Percentiles rank a stretch among this genome's conserved stretches.
Evolutionary conservation across 768 basidiomycete genomes (phyloP).

Genomic region (Auricularia sp.): DNA sequence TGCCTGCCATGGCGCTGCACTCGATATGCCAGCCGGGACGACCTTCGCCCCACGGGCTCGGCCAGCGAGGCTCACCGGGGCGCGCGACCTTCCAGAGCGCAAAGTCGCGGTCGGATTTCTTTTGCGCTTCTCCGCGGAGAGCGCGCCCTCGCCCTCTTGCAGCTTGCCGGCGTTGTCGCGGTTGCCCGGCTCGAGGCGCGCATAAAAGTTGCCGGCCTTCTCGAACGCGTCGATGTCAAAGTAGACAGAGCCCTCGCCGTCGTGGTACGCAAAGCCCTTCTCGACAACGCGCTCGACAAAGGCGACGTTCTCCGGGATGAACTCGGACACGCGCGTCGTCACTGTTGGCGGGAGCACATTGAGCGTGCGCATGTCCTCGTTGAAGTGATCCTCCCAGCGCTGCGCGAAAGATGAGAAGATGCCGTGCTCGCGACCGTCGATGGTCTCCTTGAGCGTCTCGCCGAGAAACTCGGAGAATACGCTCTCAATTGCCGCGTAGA

Average conservation of each 20-base stretch:
- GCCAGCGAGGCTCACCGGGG: slow-evolving; percentile 94
- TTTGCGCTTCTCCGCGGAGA: not conserved
- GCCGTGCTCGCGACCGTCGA: not conserved
- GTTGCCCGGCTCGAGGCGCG: slow-evolving; percentile 92
- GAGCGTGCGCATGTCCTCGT: slow-evolving; percentile 85
- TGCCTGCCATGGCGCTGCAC: slow-evolving; percentile 96
- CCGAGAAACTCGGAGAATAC: slow-evolving; percentile 17
- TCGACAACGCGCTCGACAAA: slow-evolving; percentile 79
- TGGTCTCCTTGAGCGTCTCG: slow-evolving; percentile 9
- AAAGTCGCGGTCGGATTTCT: slow-evolving; percentile 60
- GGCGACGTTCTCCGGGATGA: slow-evolving; percentile 85
- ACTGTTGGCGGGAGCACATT: slow-evolving; percentile 81
- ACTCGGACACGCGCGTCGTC: slow-evolving; percentile 92
- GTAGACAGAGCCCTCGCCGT: slow-evolving; percentile 75
- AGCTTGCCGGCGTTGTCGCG: slow-evolving; percentile 86
- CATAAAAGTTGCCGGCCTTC: slow-evolving; percentile 72
- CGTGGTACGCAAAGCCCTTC: slow-evolving; percentile 73
- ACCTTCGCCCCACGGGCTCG: slow-evolving; percentile 92
- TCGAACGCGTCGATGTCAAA: slow-evolving; percentile 85
- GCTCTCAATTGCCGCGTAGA: not conserved
- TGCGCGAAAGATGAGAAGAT: slow-evolving; percentile 1
- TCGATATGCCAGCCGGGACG: slow-evolving; percentile 99
- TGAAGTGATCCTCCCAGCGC: slow-evolving; percentile 85
- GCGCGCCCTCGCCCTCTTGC: slow-evolving; percentile 82
- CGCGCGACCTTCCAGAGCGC: slow-evolving; percentile 97